phyloP scores from a whole-genome alignment of 805 yeast genomes.

The Danielia reshetovae region DNA sequence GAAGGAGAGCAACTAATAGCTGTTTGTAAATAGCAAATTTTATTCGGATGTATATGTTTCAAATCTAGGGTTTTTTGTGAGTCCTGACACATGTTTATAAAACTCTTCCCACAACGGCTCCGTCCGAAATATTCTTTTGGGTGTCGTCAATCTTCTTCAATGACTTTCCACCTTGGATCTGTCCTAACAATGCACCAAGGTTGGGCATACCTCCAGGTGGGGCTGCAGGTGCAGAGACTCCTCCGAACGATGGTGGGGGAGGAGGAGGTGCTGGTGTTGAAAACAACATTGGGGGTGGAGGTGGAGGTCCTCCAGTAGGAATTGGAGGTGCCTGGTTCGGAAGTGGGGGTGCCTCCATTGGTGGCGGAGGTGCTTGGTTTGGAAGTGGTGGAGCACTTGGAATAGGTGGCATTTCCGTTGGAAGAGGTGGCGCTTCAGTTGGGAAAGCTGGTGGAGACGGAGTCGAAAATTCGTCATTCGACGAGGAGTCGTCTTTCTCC shows the following conservation, averaged over 20 bases:
- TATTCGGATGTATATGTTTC: neutral
- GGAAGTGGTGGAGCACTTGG: constrained; percentile 4
- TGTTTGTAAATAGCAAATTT: neutral
- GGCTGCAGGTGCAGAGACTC: constrained; percentile 27
- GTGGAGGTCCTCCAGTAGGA: constrained; percentile 4
- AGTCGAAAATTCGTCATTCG: constrained; percentile 14
- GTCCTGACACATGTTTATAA: constrained; percentile 13
- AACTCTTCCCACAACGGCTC: constrained; percentile 50
- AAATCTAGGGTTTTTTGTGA: constrained; percentile 1
- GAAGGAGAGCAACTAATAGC: neutral
- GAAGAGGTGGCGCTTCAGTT: constrained; percentile 5
- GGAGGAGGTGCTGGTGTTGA: constrained; percentile 6
- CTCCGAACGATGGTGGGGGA: constrained; percentile 18
- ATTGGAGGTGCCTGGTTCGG: constrained; percentile 9
- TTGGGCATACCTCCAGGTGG: constrained; percentile 22
- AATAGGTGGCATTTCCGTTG: neutral
- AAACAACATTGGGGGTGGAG: constrained; percentile 5
- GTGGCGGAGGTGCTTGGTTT: constrained; percentile 1
- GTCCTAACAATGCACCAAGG: constrained; percentile 51
- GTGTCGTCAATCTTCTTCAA: constrained; percentile 49
- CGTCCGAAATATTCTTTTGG: constrained; percentile 44
- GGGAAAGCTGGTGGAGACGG: constrained; percentile 18
- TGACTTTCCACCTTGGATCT: constrained; percentile 50
- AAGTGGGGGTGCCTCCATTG: constrained; percentile 7
- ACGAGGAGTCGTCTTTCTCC: constrained; percentile 4